Conservation (phyloP, 2,329 filamentous ascomycete species). For the Pseudogymnoascus sp. region DNA sequence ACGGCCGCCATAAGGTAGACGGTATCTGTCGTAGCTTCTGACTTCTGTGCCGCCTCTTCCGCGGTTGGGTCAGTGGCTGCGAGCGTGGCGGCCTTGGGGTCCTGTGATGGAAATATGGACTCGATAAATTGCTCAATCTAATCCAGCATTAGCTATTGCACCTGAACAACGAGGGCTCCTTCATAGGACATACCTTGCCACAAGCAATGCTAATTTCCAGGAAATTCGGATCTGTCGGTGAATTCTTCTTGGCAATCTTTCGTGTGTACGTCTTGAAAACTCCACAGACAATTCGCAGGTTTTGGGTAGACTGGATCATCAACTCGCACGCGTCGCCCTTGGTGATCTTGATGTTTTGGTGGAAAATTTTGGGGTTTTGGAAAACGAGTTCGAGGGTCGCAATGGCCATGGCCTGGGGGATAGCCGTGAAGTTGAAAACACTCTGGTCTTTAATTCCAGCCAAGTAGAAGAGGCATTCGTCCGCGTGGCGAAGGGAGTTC, state of each 20-base stretch:
- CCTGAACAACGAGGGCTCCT: background rate
- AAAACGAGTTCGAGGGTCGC: conserved; percentile 86
- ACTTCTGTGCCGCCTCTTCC: conserved; percentile 36
- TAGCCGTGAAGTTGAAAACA: conserved; percentile 94
- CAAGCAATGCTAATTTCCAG: conserved; percentile 81
- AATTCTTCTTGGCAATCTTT: conserved; percentile 83
- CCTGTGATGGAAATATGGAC: conserved; percentile 78
- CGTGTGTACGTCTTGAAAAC: conserved; percentile 68
- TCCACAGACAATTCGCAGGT: conserved; percentile 67
- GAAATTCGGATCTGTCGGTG: conserved; percentile 80
- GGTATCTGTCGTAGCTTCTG: conserved; percentile 48
- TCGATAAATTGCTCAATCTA: conserved; percentile 92
- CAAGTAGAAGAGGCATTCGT: conserved; percentile 90
- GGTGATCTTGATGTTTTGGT: conserved; percentile 85
- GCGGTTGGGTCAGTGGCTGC: conserved; percentile 14
- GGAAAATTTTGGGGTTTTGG: conserved; percentile 75
- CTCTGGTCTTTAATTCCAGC: conserved; percentile 85
- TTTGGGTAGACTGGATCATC: conserved; percentile 86
- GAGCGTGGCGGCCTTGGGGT: conserved; percentile 49
- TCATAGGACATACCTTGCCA: conserved; percentile 52
- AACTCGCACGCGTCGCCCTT: conserved; percentile 83
- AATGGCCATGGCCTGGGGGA: conserved; percentile 91
- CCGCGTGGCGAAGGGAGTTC: conserved; percentile 71
- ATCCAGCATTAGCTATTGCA: background rate
- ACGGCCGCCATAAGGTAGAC: conserved; percentile 60